Base-by-base conservation (phyloP, 176 grass and related monocot genomes). In the Dactylis glomerata region DNA sequence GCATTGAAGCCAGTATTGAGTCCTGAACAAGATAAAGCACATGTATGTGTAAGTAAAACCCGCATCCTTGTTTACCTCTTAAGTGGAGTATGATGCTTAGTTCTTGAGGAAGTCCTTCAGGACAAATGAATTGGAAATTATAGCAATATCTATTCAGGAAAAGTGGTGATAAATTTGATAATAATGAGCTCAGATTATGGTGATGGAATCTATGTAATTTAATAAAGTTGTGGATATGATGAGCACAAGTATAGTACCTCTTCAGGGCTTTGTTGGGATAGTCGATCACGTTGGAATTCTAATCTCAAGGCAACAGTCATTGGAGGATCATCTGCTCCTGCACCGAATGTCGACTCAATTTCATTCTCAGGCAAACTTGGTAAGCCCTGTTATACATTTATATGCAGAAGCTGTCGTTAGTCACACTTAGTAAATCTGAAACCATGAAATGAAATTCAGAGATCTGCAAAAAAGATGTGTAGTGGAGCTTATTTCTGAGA, bases 231-330 rank as follows among this genome's bases (percentile, higher is more conserved):
- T 52, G 20, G 11, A 71, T 78, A 30, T 41, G 20, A 22, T 73
- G 36, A 71, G 62, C 22, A 34, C 15, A 77, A 31, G 33, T 82
- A n/a, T 37, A 47, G 15, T 86, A 91, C 92, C 92, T 94, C 83
- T 72, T 91, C 69, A 36, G 92, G 83, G 77, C 86, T 94, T 80
- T 86, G 77, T 64, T 94, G 88, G 78, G 89, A 91, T 54, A 91
- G 41, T 11, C 84, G 84, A 28, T 81, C 71, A 49, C 86, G 83
- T 33, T 89, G 92, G 80, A 94, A 89, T 86, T 94, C 86, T 83
- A 36, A 73, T 27, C 63, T 82, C 46, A 94, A 37, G 28, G 83
- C 80, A 75, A 78, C 38, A 38, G 86, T 84, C 24, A 81, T 94
- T 77, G 92, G 92, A 62, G 92, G 88, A 81, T 89, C 40, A 74